These are phyloP conservation scores for Casuarina glauca DNA, from an alignment of 306 rosid species.

Conservation along the genomic window DNA sequence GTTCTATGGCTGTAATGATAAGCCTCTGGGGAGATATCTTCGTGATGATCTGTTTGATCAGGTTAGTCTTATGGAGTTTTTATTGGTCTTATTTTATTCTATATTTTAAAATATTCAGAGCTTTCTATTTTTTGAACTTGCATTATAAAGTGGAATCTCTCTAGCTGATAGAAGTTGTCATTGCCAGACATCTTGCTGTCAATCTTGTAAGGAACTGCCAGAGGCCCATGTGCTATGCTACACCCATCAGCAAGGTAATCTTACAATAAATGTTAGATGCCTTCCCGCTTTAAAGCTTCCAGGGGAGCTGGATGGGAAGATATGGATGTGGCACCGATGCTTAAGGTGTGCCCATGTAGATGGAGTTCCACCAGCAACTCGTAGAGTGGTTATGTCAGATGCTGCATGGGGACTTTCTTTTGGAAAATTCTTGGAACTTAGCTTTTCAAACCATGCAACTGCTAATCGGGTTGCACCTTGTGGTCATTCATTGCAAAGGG, in stretches of 20 bases:
- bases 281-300: constrained; percentile 80
- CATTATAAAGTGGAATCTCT: constrained; percentile 17
- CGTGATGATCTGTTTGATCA: constrained; percentile 79
- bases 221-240: constrained; percentile 81
- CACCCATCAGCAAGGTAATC: constrained; percentile 95
- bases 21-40: constrained; percentile 96
- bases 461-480: constrained; percentile 96
- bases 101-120: background rate
- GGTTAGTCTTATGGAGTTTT: constrained; percentile 39
- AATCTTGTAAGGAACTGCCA: constrained; percentile 72
- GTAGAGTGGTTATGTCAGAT: constrained; percentile 93
- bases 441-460: constrained; percentile 98
- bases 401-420: constrained; percentile 99
- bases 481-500: constrained; percentile 98
- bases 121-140: constrained; percentile 9
- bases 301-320: constrained; percentile 88
- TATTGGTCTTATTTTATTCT: background rate
- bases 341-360: constrained; percentile 72
- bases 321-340: constrained; percentile 99
- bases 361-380: constrained; percentile 98
- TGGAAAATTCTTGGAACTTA: constrained; percentile 98
- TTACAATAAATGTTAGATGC: constrained; percentile 80
- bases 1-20: constrained; percentile 87
- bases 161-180: constrained; percentile 12
- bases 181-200: constrained; percentile 65